Conservation (phyloP, 345 rosid genomes). For the Anacardium occidentale region DNA sequence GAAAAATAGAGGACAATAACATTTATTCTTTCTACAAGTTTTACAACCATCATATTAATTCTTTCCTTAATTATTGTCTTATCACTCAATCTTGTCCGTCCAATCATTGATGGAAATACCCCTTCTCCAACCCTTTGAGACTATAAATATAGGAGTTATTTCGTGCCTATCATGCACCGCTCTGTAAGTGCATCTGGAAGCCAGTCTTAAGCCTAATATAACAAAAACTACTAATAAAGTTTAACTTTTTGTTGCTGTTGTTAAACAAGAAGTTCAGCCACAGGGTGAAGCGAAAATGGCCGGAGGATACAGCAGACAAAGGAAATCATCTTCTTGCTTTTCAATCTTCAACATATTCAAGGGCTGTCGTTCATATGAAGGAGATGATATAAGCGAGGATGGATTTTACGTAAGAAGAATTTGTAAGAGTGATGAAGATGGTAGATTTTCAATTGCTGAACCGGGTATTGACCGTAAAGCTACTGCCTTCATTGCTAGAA, state of each 20-base stretch:
- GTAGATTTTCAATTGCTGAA: constrained; percentile 69
- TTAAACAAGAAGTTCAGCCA: no score
- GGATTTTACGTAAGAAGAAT: constrained; percentile 40
- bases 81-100: constrained; percentile 33
- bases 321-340: constrained; percentile 41
- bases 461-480: constrained; percentile 78
- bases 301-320: constrained; percentile 36
- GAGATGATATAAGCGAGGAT: constrained; percentile 57
- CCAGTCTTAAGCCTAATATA: background rate
- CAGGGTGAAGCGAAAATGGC: constrained; percentile 3
- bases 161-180: background rate
- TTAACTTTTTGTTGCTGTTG: no score
- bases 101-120: constrained; percentile 6
- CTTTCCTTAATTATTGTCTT: background rate
- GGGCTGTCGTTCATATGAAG: constrained; percentile 50
- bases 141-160: constrained; percentile 19
- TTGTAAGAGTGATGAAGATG: constrained; percentile 66
- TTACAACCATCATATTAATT: constrained; percentile 11
- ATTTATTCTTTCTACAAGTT: constrained; percentile 30
- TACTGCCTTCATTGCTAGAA: constrained; percentile 58
- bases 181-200: background rate
- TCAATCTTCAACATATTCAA: constrained; percentile 50
- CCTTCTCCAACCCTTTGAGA: no score
- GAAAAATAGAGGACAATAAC: constrained; percentile 36
- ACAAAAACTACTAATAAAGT: background rate